Evolutionary conservation across 179 eudicot species (phyloP), one percentile per base, ranked within the genome.

Genomic region (Beta corolliflora): DNA sequence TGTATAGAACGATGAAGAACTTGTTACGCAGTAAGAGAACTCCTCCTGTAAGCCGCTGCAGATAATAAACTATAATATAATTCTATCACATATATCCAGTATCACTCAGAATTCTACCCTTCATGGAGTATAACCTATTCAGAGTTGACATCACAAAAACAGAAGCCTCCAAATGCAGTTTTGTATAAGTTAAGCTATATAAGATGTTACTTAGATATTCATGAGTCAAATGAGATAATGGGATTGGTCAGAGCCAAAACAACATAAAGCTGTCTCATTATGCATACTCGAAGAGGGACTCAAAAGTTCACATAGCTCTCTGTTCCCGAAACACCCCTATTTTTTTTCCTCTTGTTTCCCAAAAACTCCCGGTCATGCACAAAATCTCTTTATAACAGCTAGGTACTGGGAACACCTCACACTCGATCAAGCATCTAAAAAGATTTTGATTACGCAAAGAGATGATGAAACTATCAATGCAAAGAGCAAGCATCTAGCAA

Each of bases 11-110:
- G 84, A 97, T 94, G 65, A 87, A 72, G 93, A 91, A 97, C 89
- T 97, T 97, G 90, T 94, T 94, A 84, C 99, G 97, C 86, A 97
- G 87, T 84, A 97, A 77, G 77, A 97, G 90, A 79, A 90, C 89
- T 84, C 99, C 99, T 77, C 99, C 99, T 53, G 99, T 97, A 78
- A 97, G 97, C 88, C 67, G 84, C 99, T 97, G 96, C 90, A 85
- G 77, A 80, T 67, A 55, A 29, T 66, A 67, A 48, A 48, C 9
- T 21, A 65, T 52, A 16, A 45, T 72, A 78, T 15, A 70, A 56
- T 19, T 78, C 18, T 10, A 48, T 65, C 67, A 73, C 65, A 48
- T 5, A 61, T 65, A 55, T 9, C 83, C 21, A 25, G 14, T 29
- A 41, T 53, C 7, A 60, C 45, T 77, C 41, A 64, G 55, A 81